These are phyloP conservation scores for Bremia lactucae DNA, from an alignment of 352 stramenopile species.

Conservation along the genomic window DNA sequence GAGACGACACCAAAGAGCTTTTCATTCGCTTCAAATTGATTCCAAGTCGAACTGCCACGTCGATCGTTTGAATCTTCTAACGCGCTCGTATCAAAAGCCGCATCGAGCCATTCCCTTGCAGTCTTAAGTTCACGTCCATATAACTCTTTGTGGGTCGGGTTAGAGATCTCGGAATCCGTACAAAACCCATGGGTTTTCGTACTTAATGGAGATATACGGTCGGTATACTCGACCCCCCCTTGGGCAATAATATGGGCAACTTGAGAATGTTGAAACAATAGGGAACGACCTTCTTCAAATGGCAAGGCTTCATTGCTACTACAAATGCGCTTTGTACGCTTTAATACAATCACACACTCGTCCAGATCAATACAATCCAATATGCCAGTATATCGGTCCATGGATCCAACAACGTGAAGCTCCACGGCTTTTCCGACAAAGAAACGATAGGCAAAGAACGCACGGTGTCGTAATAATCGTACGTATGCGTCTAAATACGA, in stretches of 20 bases:
- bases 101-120: slow-evolving; percentile 74
- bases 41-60: slow-evolving; percentile 67
- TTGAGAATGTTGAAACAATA: slow-evolving; percentile 63
- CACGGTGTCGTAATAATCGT: slow-evolving; percentile 60
- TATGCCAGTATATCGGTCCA: slow-evolving; percentile 55
- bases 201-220: slow-evolving; percentile 23
- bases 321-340: slow-evolving; percentile 48
- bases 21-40: slow-evolving; percentile 96
- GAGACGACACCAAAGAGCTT: slow-evolving; percentile 93
- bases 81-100: slow-evolving; percentile 60
- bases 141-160: slow-evolving; percentile 49
- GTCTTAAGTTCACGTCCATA: slow-evolving; percentile 54
- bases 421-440: slow-evolving; percentile 70
- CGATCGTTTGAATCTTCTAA: slow-evolving; percentile 38
- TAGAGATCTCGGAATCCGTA: slow-evolving; percentile 89
- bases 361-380: slow-evolving; percentile 79
- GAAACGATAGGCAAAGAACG: slow-evolving; percentile 74
- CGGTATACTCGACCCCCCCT: slow-evolving; percentile 51
- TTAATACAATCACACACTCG: slow-evolving; percentile 75
- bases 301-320: slow-evolving; percentile 17
- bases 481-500: slow-evolving; percentile 37
- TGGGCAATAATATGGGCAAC: slow-evolving; percentile 53
- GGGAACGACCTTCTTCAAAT: slow-evolving; percentile 63
- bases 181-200: slow-evolving; percentile 26
- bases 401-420: slow-evolving; percentile 39